These are phyloP conservation scores for Coriaria nepalensis DNA, from an alignment of 306 rosid species.

Conservation along the genomic window DNA sequence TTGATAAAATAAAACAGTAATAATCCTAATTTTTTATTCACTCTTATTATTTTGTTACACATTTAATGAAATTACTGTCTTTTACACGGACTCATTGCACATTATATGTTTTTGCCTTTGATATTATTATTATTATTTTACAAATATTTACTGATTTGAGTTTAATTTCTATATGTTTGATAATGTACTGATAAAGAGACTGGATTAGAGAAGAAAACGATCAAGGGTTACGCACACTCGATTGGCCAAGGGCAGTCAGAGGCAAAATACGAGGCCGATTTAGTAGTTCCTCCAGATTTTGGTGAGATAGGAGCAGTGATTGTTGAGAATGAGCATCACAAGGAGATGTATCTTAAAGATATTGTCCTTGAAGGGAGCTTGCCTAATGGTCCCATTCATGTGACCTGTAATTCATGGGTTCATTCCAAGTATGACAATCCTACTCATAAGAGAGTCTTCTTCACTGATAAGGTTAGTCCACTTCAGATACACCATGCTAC, in stretches of 20 bases:
- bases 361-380: conserved; percentile 34
- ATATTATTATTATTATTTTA: too few relatives aligned
- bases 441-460: conserved; percentile 35
- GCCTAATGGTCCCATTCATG: conserved; percentile 16
- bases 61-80: too few relatives aligned
- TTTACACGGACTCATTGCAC: too few relatives aligned
- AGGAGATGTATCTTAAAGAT: conserved; percentile 41
- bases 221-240: conserved; percentile 40
- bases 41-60: too few relatives aligned
- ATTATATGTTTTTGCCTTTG: too few relatives aligned
- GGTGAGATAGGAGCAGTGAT: conserved; percentile 50
- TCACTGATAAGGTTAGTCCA: conserved; percentile 33
- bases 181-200: conserved; percentile 17
- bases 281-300: conserved; percentile 38
- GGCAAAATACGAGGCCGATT: conserved; percentile 29
- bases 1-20: too few relatives aligned
- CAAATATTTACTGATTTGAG: too few relatives aligned
- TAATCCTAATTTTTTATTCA: too few relatives aligned
- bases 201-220: conserved; percentile 32
- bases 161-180: too few relatives aligned
- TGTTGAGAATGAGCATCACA: conserved; percentile 62
- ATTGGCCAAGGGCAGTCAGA: conserved; percentile 6
- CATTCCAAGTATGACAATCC: conserved; percentile 48
- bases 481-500: not conserved
- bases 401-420: conserved; percentile 43